Conservation (phyloP, 306 rosid genomes). For the Quercus alba region DNA sequence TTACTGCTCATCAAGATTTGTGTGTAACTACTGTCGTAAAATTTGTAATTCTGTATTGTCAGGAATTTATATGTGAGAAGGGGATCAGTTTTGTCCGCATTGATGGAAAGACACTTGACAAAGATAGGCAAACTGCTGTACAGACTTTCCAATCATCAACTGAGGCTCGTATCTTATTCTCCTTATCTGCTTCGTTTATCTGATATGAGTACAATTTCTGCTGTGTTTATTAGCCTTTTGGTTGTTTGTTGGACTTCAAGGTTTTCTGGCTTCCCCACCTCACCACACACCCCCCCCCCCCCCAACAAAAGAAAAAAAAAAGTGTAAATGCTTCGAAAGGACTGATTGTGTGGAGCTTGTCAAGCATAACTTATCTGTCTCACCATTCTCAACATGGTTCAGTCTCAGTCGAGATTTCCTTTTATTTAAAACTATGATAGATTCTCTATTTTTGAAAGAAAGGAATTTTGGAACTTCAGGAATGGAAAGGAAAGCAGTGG, state of each 20-base stretch:
- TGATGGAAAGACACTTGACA: constrained; percentile 87
- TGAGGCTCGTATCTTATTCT: constrained; percentile 43
- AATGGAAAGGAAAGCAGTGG: background rate
- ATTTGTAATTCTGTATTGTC: constrained; percentile 22
- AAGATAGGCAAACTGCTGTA: constrained; percentile 85
- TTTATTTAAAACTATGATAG: no score
- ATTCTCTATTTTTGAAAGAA: background rate
- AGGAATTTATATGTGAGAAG: constrained; percentile 83
- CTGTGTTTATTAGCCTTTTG: background rate
- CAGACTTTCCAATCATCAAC: constrained; percentile 63
- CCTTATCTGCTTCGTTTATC: constrained; percentile 8
- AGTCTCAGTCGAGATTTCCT: no score
- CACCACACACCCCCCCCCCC: no score
- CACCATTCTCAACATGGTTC: background rate
- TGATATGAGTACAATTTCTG: background rate
- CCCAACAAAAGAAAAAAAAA: no score
- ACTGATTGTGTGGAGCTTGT: background rate
- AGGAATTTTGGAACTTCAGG: background rate
- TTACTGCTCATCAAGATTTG: background rate
- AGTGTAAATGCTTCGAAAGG: background rate
- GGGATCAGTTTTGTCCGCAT: constrained; percentile 78
- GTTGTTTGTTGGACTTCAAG: background rate
- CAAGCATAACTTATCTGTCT: background rate
- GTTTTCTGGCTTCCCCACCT: background rate
- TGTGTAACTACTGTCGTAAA: constrained; percentile 2